Percentiles rank a stretch among this genome's conserved stretches.
Evolutionary conservation across 805 yeast genomes (phyloP).

Genomic region (Candida easanensis): DNA sequence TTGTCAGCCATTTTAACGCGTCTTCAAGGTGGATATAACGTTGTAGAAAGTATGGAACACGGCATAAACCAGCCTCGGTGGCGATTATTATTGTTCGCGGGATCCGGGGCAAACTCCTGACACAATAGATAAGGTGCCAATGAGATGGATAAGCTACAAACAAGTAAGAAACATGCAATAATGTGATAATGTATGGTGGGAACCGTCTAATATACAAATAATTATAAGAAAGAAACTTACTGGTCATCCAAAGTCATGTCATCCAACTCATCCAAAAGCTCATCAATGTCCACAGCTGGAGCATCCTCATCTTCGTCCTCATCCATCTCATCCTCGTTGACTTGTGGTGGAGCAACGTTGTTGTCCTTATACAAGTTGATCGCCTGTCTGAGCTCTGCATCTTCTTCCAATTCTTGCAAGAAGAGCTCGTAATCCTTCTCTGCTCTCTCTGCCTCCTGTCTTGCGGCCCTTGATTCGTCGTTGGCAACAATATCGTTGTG

Average conservation of each 20-base stretch:
- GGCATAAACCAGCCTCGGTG: no score
- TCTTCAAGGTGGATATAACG: no score
- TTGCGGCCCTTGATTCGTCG: conserved; percentile 68
- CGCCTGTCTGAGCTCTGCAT: conserved; percentile 86
- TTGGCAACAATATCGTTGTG: conserved; percentile 84
- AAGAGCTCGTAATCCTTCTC: conserved; percentile 93
- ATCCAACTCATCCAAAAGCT: conserved; percentile 90
- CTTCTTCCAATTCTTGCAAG: conserved; percentile 97
- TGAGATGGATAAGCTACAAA: neutral
- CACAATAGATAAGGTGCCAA: no score
- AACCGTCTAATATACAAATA: neutral
- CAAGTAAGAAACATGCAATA: no score
- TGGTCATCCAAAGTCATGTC: conserved; percentile 80
- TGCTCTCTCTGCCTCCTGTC: conserved; percentile 86
- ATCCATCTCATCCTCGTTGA: conserved; percentile 54
- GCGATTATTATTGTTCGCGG: no score
- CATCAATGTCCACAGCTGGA: conserved; percentile 87
- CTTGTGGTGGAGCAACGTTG: conserved; percentile 36
- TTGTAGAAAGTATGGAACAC: no score
- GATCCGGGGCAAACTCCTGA: no score
- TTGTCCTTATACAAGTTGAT: conserved; percentile 81
- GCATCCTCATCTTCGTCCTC: conserved; percentile 72
- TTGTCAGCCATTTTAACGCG: conserved; percentile 1
- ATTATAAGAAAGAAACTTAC: neutral
- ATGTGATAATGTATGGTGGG: no score